Evolutionary conservation across 176 grass and related monocot genomes (phyloP), one percentile per base, ranked within the genome.

Genomic region (Elymus sibiricus): DNA sequence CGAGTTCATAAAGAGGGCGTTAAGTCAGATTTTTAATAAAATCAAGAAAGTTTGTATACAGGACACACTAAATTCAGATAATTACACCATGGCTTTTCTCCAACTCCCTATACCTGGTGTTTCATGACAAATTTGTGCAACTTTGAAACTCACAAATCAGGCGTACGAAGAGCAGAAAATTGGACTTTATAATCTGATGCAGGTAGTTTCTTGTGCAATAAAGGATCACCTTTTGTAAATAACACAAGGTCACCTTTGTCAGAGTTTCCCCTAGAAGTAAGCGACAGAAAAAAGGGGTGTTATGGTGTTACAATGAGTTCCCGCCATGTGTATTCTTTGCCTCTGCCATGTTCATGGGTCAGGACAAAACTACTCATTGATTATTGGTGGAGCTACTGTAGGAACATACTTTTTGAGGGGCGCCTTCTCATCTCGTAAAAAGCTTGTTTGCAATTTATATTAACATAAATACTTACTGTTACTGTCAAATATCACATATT

Each of bases 181-280:
- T 40, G 5, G 24, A 72, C 80, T 38, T 61, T 80, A 74, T 80
- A 64, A 71, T 71, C 35, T 29, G 11, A 51, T 19, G 22, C 49
- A 72, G 25, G 6, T 9, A 47, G 76, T 71, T 69, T 62, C 37
- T 71, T 17, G 24, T 71, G 51, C 37, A 60, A 46, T 62, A 79
- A 79, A 71, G 12, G 27, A 72, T n/a, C 12, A 19, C 6, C 12
- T 43, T 46, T 70, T 25, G 19, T 46, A 61, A 61, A 34, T 37
- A 60, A 86, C 43, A 79, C 19, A 71, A 59, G 25, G 47, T n/a
- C 19, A 47, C 26, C 64, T 72, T 70, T 79, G 46, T 79, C 65
- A 26, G 35, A 72, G 34, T 44, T 70, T 79, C n/a, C 16, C 59
- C 59, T 67, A 56, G 74, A 85, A 78, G 44, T 85, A 58, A 77